Percentiles rank a stretch among this genome's conserved stretches.
Conservation (phyloP, 345 rosid species). For the Eucalyptus dawsonii region DNA sequence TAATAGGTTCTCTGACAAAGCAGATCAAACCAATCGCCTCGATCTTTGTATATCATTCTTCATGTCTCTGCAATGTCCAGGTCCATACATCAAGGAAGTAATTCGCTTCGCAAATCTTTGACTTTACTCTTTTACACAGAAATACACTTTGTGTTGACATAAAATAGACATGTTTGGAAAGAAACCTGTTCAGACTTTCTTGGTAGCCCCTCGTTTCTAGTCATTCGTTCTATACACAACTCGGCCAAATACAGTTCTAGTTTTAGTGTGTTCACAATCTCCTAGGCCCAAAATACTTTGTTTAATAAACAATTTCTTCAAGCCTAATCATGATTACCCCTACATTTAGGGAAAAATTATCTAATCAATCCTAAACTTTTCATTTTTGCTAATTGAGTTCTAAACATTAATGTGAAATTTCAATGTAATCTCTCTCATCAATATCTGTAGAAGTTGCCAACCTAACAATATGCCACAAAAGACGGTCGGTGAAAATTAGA, state of each 20-base stretch:
- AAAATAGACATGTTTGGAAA: neutral
- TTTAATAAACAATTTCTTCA: neutral
- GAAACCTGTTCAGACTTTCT: neutral
- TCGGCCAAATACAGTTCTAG: neutral
- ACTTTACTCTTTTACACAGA: neutral
- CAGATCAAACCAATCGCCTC: neutral
- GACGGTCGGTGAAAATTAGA: rapidly evolving
- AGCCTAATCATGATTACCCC: neutral
- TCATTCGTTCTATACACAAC: neutral
- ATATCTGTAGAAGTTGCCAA: rapidly evolving
- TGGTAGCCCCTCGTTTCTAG: neutral
- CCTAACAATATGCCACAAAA: neutral
- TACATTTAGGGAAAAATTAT: neutral
- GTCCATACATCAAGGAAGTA: neutral
- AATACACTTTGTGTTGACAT: neutral
- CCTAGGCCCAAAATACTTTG: neutral
- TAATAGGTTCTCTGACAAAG: neutral
- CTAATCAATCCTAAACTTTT: neutral
- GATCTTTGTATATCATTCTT: neutral
- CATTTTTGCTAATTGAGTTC: neutral
- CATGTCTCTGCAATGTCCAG: neutral
- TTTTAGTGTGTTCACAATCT: too few species aligned
- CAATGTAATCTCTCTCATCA: neutral
- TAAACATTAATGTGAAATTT: neutral
- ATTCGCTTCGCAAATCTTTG: neutral